A percentile compares a stretch with the other conserved stretches of the same genome.
Conservation (phyloP, 371 early-diverging fungal genomes). For the Apophysomyces variabilis region DNA sequence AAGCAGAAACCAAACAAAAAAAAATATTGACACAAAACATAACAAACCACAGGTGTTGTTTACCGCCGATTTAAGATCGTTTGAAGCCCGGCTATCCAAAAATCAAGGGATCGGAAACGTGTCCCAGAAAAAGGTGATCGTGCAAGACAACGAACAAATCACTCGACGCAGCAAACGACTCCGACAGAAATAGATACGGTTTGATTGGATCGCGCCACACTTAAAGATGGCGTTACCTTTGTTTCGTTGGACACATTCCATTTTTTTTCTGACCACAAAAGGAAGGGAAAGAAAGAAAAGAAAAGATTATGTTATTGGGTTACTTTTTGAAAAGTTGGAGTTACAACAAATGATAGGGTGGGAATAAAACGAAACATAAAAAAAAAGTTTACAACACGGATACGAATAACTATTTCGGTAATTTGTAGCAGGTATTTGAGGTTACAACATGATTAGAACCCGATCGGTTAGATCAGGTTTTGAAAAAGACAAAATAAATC, state of each 20-base stretch:
- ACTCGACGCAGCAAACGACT: conserved; percentile 7
- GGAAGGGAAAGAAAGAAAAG: background rate
- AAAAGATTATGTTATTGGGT: background rate
- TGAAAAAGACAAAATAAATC: too few species aligned
- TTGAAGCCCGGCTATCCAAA: conserved; percentile 22
- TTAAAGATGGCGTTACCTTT: background rate
- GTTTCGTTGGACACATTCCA: too few species aligned
- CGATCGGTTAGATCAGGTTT: conserved; percentile 4
- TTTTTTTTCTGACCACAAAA: too few species aligned
- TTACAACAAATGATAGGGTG: background rate
- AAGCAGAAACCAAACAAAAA: background rate
- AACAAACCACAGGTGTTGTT: conserved; percentile 43
- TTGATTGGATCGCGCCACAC: background rate
- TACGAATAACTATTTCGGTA: conserved; percentile 1
- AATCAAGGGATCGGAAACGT: conserved; percentile 1
- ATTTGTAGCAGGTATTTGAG: conserved; percentile 2
- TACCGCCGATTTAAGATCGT: conserved; percentile 56
- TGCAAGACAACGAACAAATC: background rate
- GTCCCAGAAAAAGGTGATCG: background rate
- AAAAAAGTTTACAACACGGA: background rate
- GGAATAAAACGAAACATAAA: background rate
- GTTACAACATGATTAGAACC: conserved; percentile 2
- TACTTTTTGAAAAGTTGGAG: background rate
- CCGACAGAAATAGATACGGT: conserved; percentile 5
- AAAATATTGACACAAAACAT: background rate